A percentile compares a stretch with the other conserved stretches of the same genome.
Evolutionary conservation across 2,329 filamentous ascomycete species (phyloP).

Genomic region (Pseudogymnoascus sp.): DNA sequence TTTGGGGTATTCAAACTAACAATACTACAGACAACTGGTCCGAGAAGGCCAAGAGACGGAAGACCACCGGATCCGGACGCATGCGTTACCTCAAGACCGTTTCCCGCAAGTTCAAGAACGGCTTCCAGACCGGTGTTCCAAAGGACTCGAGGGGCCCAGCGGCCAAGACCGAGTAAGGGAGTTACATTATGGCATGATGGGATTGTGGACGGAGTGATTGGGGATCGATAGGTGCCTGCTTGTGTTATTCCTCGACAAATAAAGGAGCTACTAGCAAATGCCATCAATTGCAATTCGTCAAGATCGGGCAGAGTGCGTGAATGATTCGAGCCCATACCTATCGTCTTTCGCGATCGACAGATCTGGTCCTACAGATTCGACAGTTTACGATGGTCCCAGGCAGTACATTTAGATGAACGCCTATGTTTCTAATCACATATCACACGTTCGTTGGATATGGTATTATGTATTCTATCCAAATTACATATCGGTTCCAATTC

Average conservation of each 20-base stretch:
- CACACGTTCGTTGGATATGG: neutral
- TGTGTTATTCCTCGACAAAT: conserved; percentile 24
- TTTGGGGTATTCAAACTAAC: conserved; percentile 9
- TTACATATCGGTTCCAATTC: neutral
- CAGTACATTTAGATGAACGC: neutral
- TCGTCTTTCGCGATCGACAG: neutral
- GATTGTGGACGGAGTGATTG: conserved; percentile 25
- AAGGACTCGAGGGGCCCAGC: conserved; percentile 68
- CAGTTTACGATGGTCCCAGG: neutral
- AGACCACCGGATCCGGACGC: conserved; percentile 95
- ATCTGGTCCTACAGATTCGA: conserved; percentile 1
- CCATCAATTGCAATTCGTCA: conserved; percentile 23
- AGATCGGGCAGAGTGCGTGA: conserved; percentile 1
- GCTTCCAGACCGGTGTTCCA: conserved; percentile 84
- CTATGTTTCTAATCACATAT: neutral
- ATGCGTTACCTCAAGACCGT: conserved; percentile 92
- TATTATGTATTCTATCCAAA: conserved; percentile 7
- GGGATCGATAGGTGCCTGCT: conserved; percentile 26
- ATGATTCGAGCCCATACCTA: conserved; percentile 1
- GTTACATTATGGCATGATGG: conserved; percentile 28
- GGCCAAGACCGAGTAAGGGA: conserved; percentile 29
- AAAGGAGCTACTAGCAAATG: conserved; percentile 27
- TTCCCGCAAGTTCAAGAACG: conserved; percentile 92
- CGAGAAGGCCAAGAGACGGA: conserved; percentile 99
- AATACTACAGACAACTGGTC: conserved; percentile 85